These are phyloP conservation scores for Oryza brachyantha DNA, from an alignment of 176 grass and related monocot genomes.

Conservation along the genomic window DNA sequence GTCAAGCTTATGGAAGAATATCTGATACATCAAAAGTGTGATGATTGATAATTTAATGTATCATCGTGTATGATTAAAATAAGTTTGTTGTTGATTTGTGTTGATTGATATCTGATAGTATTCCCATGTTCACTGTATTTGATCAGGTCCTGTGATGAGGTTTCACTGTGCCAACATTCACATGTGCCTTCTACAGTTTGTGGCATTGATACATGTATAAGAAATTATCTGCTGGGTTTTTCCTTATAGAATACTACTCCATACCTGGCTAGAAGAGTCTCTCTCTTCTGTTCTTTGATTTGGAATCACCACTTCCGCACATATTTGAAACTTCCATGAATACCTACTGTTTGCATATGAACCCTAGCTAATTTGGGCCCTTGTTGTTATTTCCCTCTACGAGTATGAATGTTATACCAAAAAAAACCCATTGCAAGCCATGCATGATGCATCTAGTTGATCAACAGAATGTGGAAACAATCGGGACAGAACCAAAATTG, in stretches of 20 bases:
- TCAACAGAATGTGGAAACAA: neutral
- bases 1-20: neutral
- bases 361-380: too few relatives aligned
- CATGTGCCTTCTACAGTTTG: neutral
- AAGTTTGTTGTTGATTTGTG: neutral
- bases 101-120: neutral
- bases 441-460: neutral
- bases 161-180: neutral
- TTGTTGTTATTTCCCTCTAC: too few relatives aligned
- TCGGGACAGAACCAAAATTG: neutral
- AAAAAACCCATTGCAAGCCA: neutral
- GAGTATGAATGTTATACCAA: neutral
- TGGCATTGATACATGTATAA: neutral
- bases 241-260: neutral
- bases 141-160: neutral
- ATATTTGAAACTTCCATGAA: neutral
- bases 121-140: neutral
- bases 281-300: neutral
- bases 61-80: neutral
- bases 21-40: neutral
- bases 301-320: neutral
- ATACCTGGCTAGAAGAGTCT: neutral
- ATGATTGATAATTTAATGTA: neutral
- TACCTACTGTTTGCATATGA: neutral
- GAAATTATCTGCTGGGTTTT: neutral